A percentile compares a stretch with the other conserved stretches of the same genome.
Conservation (phyloP, 768 basidiomycete genomes). For the Pisolithus albus region DNA sequence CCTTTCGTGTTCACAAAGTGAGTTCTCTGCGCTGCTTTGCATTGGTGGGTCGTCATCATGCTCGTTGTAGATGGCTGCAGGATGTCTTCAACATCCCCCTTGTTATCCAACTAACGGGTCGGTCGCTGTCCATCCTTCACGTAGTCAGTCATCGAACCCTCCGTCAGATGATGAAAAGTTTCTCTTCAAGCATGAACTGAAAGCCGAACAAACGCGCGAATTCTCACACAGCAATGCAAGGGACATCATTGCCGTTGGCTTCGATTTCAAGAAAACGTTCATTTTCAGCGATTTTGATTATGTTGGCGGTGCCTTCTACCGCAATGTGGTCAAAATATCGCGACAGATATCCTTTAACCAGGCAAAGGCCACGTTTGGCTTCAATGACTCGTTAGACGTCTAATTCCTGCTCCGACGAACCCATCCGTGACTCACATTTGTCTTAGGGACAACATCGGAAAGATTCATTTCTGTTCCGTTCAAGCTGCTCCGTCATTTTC, state of each 20-base stretch:
- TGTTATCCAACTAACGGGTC: conserved; percentile 93
- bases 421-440: not conserved
- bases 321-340: conserved; percentile 89
- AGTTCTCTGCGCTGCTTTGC: conserved; percentile 19
- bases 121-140: conserved; percentile 6
- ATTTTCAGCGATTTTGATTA: conserved; percentile 92
- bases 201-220: conserved; percentile 76
- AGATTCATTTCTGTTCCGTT: conserved; percentile 91
- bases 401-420: not conserved
- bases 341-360: conserved; percentile 90
- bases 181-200: conserved; percentile 92
- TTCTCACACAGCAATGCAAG: conserved; percentile 85
- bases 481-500: conserved; percentile 97
- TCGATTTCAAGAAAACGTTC: conserved; percentile 88
- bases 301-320: conserved; percentile 89
- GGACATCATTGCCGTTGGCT: conserved; percentile 96
- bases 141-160: not conserved
- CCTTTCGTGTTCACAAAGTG: conserved; percentile 97
- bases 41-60: conserved; percentile 1
- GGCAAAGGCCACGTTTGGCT: conserved; percentile 93
- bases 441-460: conserved; percentile 92
- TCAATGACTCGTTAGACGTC: conserved; percentile 80
- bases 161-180: conserved; percentile 95
- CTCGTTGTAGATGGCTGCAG: conserved; percentile 76
- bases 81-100: conserved; percentile 92